A percentile compares a stretch with the other conserved stretches of the same genome.
Conservation (phyloP, 257 asterid genomes). For the Salvia rosmarinus region DNA sequence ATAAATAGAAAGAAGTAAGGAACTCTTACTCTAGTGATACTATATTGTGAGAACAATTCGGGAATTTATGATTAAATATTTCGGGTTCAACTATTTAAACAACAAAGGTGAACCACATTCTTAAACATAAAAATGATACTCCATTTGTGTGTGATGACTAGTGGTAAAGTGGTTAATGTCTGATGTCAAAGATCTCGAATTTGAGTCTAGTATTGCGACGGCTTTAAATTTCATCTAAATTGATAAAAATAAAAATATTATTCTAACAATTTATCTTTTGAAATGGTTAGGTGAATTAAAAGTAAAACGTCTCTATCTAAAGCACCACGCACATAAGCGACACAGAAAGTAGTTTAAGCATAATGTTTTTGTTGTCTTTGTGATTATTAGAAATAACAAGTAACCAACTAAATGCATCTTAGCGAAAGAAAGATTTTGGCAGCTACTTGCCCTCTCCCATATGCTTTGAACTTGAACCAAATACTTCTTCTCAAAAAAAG, state of each 20-base stretch:
- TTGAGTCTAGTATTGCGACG: too few relatives aligned
- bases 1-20: background rate
- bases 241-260: too few relatives aligned
- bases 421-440: slow-evolving; percentile 37
- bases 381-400: slow-evolving; percentile 23
- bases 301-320: slow-evolving; percentile 5
- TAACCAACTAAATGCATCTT: slow-evolving; percentile 25
- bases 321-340: slow-evolving; percentile 14
- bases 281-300: background rate
- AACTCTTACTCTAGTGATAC: background rate
- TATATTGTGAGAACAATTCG: background rate
- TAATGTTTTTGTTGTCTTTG: slow-evolving; percentile 26
- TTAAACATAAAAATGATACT: background rate
- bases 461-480: background rate
- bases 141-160: too few relatives aligned
- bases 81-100: background rate
- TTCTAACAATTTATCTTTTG: background rate
- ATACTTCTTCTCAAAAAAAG: too few relatives aligned
- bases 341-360: slow-evolving; percentile 24
- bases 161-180: too few relatives aligned
- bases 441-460: slow-evolving; percentile 11
- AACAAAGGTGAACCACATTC: background rate
- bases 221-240: too few relatives aligned
- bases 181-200: too few relatives aligned
- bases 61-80: background rate